Base-by-base conservation (phyloP, 129 eudicot species). In the Rutidosis leptorrhynchoides region DNA sequence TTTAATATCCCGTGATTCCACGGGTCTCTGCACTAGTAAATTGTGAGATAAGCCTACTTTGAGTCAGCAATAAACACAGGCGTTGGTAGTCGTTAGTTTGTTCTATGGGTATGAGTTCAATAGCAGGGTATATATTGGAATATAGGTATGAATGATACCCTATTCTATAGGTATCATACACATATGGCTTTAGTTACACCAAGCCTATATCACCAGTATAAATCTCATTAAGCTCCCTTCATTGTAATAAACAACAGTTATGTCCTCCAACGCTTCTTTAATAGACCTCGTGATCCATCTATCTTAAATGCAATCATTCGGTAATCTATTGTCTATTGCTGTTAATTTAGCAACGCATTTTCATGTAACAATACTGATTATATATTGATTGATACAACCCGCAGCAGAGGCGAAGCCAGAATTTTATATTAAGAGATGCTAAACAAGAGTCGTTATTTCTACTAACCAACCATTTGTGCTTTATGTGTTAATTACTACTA, bases 291-390 rank as follows among this genome's bases (percentile, higher is more conserved):
- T 35, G 43, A 35, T 35, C 43, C 43, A 35, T 35, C 43, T 35
- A 35, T 35, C 43, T 35, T 35, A 15, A 10, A 35, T 35, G 43
- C 43, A 35, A 35, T 35, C 15, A 35, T 35, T 15, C 9, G 43
- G 43, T 35, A 10, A 35, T 35, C 15, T 35, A 58, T 74, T 60
- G 25, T 73, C 77, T 46, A 74, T 74, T 20, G 85, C 25, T 17
- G 67, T 77, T 58, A 77, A 64, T 64, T 81, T 81, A 11, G 85
- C 85, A n/a, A 81, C 54, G 74, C 85, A 81, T 71, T 76, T 76
- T 52, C 84, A 81, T 2, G 81, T 80, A 65, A 64, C 49, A 30
- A 73, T 64, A 28, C 56, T 64, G 64, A 58, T 73, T 30, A 73
- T 73, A 54, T n/a, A n/a, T n/a, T n/a, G n/a, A n/a, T 80, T 80